Evolutionary conservation across 2,329 filamentous ascomycete genomes (phyloP), one percentile per base, ranked within the genome.

Genomic region (Blastomyces parvus): DNA sequence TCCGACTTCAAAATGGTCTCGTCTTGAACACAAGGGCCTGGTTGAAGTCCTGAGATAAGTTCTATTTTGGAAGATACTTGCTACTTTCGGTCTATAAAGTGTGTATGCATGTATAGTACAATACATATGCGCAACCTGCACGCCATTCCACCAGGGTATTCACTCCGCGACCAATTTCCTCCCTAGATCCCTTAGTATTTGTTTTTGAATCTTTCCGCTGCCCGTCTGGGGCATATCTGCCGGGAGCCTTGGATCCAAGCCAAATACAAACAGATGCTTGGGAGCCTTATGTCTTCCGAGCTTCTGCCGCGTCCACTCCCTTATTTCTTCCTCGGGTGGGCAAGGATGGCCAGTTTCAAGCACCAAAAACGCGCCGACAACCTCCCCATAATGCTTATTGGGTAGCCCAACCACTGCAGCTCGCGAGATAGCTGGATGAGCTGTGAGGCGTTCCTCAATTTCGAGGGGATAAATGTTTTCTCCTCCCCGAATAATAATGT

Each of bases 381-480:
- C 87, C 70, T 91, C 88, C 61, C 88, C 88, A 68, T 89, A 90
- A 69, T 87, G 84, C n/a, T 80, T 78, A 69, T 90, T 84, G 64
- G 86, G 84, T 36, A 90, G 79, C 1, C 87, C 88, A 46, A 89
- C 84, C 1, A 90, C 88, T 58, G 88, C 82, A 17, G 88, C 88
- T n/a, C 83, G 79, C 0, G 79, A 73, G 36, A 91, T 81, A 1
- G 80, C 77, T 0, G 85, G 81, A 72, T 91, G 88, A 1, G 81
- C 80, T 56, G 86, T 77, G n/a, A 91, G 80, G 2, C 87, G 82
- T 72, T 89, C 87, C 74, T 91, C 88, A 64, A 90, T 89, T 71
- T 91, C 88, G 27, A 90, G 81, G 0, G 88, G 88, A 70, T 90
- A 89, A 60, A 83, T 82, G 74, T 90, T 90, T 74, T 90, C 87